These are phyloP conservation scores for Daedalea quercina DNA, from an alignment of 768 basidiomycete species.

Conservation along the genomic window DNA sequence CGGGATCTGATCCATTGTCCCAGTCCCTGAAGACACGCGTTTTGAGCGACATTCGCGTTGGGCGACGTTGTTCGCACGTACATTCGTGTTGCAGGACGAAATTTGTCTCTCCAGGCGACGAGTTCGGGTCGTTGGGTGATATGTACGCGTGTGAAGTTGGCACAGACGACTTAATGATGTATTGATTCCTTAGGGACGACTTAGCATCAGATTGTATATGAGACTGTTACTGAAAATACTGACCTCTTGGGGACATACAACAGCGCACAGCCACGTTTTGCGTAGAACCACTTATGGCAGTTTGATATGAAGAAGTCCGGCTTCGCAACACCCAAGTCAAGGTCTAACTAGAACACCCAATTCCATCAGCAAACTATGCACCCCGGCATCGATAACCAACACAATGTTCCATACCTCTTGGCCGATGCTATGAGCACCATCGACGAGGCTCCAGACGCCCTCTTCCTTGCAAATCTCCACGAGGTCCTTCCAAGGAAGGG, in stretches of 20 bases:
- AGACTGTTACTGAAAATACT: slow-evolving; percentile 11
- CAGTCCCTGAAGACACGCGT: slow-evolving; percentile 57
- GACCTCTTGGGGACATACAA: slow-evolving; percentile 69
- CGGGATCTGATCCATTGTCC: slow-evolving; percentile 51
- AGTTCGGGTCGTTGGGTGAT: slow-evolving; percentile 32
- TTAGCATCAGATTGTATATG: not conserved
- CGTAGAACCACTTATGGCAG: slow-evolving; percentile 81
- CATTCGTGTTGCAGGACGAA: slow-evolving; percentile 21
- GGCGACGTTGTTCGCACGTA: not conserved
- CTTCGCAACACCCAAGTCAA: slow-evolving; percentile 45
- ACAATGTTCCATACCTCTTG: slow-evolving; percentile 37
- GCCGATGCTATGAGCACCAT: slow-evolving; percentile 77
- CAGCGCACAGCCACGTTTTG: slow-evolving; percentile 59
- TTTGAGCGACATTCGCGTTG: no score
- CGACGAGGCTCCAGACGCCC: slow-evolving; percentile 61
- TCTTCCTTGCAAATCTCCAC: slow-evolving; percentile 58
- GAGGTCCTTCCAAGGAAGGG: slow-evolving; percentile 68
- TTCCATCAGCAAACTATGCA: not conserved
- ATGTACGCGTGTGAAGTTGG: slow-evolving; percentile 50
- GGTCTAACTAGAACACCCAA: slow-evolving; percentile 21
- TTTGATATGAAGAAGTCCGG: slow-evolving; percentile 86
- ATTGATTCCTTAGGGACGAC: slow-evolving; percentile 45
- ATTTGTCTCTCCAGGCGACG: slow-evolving; percentile 3
- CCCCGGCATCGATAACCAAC: not conserved
- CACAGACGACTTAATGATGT: slow-evolving; percentile 50